phyloP scores from a whole-genome alignment of 2,329 filamentous ascomycete genomes.

The Paecilomyces niveus region DNA sequence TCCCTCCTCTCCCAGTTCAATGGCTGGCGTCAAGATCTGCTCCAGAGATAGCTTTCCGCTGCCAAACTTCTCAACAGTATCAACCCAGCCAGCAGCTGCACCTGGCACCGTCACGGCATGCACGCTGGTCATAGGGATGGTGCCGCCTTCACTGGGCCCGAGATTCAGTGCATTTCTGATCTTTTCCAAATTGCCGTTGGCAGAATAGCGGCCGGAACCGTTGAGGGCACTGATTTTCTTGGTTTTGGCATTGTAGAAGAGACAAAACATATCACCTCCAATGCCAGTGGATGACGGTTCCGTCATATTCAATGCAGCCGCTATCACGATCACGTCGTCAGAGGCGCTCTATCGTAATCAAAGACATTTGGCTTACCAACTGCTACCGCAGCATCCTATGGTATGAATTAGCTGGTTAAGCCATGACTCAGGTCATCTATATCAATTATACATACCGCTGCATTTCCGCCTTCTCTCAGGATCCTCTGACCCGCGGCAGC shows the following conservation, averaged over 20 bases:
- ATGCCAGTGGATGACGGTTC: slow-evolving; percentile 92
- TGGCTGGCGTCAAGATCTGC: slow-evolving; percentile 74
- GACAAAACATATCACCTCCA: slow-evolving; percentile 93
- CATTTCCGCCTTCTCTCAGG: slow-evolving; percentile 83
- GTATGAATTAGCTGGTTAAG: slow-evolving; percentile 1
- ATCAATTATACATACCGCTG: slow-evolving; percentile 58
- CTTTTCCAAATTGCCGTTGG: slow-evolving; percentile 59
- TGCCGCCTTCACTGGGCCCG: slow-evolving; percentile 46
- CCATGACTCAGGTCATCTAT: not conserved
- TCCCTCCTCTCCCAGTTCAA: slow-evolving; percentile 77
- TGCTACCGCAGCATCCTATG: slow-evolving; percentile 87
- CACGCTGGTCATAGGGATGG: slow-evolving; percentile 68
- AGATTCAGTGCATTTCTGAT: slow-evolving; percentile 65
- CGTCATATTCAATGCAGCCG: slow-evolving; percentile 85
- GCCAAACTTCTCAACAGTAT: slow-evolving; percentile 80
- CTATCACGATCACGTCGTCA: slow-evolving; percentile 35
- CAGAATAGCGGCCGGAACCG: slow-evolving; percentile 78
- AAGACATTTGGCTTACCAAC: slow-evolving; percentile 53
- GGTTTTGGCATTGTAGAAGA: slow-evolving; percentile 79
- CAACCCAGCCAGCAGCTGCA: slow-evolving; percentile 87
- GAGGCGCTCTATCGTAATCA: not conserved
- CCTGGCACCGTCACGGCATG: slow-evolving; percentile 84
- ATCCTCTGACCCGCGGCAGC: slow-evolving; percentile 80
- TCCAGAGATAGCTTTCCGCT: slow-evolving; percentile 73
- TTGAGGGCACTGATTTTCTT: slow-evolving; percentile 82